These are phyloP conservation scores for Colletotrichum tabaci DNA, from an alignment of 2,329 filamentous ascomycete species.

Conservation along the genomic window DNA sequence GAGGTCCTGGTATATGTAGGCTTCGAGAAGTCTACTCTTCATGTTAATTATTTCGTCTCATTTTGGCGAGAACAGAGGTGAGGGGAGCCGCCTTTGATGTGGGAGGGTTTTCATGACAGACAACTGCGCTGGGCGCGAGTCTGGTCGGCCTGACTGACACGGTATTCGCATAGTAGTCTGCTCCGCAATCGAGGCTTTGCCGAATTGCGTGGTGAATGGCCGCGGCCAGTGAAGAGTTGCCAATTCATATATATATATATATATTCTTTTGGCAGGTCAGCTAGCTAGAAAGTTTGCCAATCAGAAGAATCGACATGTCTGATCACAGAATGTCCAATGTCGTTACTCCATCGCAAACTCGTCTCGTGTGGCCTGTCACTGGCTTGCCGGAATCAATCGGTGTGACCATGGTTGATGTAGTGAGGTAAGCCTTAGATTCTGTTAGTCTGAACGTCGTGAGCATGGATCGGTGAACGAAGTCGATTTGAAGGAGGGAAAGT, in stretches of 20 bases:
- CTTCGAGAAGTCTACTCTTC: constrained; percentile 23
- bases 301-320: background rate
- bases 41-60: constrained; percentile 21
- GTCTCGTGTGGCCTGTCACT: constrained; percentile 14
- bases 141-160: background rate
- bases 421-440: background rate
- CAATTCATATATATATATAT: no score
- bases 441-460: no score
- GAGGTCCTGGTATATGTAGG: background rate
- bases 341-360: background rate
- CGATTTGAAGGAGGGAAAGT: no score
- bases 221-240: background rate
- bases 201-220: background rate
- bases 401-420: background rate
- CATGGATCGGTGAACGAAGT: no score
- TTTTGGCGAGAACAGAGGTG: background rate
- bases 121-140: background rate
- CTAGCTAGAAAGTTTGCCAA: background rate
- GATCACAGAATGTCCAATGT: no score
- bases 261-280: no score
- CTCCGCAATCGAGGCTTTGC: background rate
- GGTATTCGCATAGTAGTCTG: background rate
- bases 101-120: background rate
- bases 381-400: background rate
- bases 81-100: background rate